Base-by-base conservation (phyloP, 371 early-diverging fungal genomes). In the Encephalitozoon intestinalis region DNA sequence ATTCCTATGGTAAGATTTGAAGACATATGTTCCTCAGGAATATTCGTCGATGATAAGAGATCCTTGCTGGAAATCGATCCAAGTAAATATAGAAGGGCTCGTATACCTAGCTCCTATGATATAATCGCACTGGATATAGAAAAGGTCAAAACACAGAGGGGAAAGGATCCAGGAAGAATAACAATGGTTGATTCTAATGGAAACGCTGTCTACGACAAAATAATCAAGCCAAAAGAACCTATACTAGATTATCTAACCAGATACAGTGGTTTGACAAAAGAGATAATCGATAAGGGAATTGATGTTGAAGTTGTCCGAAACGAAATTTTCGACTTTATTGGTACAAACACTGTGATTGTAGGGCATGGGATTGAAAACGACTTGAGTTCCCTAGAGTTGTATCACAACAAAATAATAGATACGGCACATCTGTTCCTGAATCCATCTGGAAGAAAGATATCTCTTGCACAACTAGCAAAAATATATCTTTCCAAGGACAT, bases 361-460 rank as follows among this genome's bases (percentile, higher is more conserved):
- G 86, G 86, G 15, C 86, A 86, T 70, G 74, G 81, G 34, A 44
- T 86, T 40, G 80, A 80, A 34, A 81, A 82, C 65, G 86, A 86
- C 53, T 30, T 86, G 40, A 6, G 52, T 4, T 77, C 78, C 2
- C 53, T 86, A 39, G 18, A 70, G 26, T 21, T 86, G 41, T 76
- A 81, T 50, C 81, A 81, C 63, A 49, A 43, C 11, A 79, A 75
- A 18, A 40, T 84, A 8, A 78, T 86, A 21, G 86, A 86, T 54
- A 85, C 85, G 2, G 70, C 84, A 4, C 65, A 75, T 40, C 51
- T 83, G 21, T 84, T 78, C 67, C 23, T 66, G 40, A 77, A 30
- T 41, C 71, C 64, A 5, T 69, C 69, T 11, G 78, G 82, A 51
- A 74, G 78, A 54, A 78, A 76, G 53, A 52, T 78, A 51, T 71